Evolutionary conservation across 768 basidiomycete genomes (phyloP), one percentile per base, ranked within the genome.

Genomic region (Termitomyces sp.): DNA sequence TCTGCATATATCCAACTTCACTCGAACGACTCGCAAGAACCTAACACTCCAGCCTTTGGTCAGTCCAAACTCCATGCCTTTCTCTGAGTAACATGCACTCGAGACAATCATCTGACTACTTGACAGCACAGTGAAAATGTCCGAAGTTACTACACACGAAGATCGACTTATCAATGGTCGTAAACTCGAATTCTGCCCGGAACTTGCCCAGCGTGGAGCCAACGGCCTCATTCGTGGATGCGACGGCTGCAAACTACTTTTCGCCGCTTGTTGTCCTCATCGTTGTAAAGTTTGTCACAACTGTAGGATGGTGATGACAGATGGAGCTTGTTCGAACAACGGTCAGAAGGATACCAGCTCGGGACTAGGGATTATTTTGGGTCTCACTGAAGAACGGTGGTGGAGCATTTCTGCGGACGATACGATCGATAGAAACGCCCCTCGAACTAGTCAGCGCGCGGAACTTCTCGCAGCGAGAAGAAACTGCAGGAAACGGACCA

Each of bases 311-410:
- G 62, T 60, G 6, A 69, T 64, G 59, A 64, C 66, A 0, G 71
- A 70, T 32, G 71, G 70, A 9, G 60, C 70, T 4, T 70, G 68
- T 29, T 45, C 58, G 22, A 50, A 51, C 15, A 72, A 71, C 41
- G 66, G 67, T 4, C 57, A 18, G 23, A 29, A 38, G 0, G 43
- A 22, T 2, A 68, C 67, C 11, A 60, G 16, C 1, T 58, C 68
- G 12, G 68, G 69, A 0, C 60, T 70, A 18, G 68, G 69, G 23
- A 61, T 68, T 12, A 43, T 46, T 22, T 46, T 58, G 35, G 61
- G 61, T 11, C n/a, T 38, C 5, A 31, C 39, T 16, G 35, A 36
- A 15, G 38, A 55, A 12, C 32, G 35, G 23, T 41, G 29, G 15
- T 62, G 53, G 58, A 56, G 59, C 15, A 44, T 62, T n/a, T 42